Conservation (phyloP, 768 basidiomycete genomes). For the Zangia roseola region DNA sequence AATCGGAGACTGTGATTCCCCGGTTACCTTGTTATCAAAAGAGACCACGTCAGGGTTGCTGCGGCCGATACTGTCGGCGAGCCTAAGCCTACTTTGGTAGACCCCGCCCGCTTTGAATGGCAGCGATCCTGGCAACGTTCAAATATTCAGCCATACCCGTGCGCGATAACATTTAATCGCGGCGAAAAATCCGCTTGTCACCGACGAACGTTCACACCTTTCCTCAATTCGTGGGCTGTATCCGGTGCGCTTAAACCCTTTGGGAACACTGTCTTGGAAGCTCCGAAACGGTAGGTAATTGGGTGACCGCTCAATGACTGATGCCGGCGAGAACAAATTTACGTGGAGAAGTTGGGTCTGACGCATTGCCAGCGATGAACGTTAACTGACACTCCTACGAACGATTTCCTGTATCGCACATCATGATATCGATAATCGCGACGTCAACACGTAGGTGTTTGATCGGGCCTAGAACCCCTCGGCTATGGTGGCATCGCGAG, state of each 20-base stretch:
- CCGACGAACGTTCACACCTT: conserved; percentile 3
- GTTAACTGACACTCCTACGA: not conserved
- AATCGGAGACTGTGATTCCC: conserved; percentile 2
- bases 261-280: conserved; percentile 12
- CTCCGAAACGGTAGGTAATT: conserved; percentile 9
- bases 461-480: conserved; percentile 16
- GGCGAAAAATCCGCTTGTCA: not conserved
- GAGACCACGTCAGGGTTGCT: conserved; percentile 10
- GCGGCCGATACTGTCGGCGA: conserved; percentile 20
- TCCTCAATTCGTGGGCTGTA: conserved; percentile 14
- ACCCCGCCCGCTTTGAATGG: not conserved
- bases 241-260: conserved; percentile 16
- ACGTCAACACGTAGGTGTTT: conserved; percentile 5
- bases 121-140: not conserved
- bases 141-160: not conserved
- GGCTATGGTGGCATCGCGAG: conserved; percentile 13
- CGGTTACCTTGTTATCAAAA: conserved; percentile 1
- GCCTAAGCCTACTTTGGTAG: conserved; percentile 5
- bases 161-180: too few species aligned
- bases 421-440: conserved; percentile 19
- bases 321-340: conserved; percentile 9
- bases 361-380: conserved; percentile 7
- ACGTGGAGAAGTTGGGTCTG: conserved; percentile 22
- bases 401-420: conserved; percentile 14
- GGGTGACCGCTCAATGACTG: conserved; percentile 5